phyloP scores from a whole-genome alignment of 345 rosid species.

The Geranium rotundifolium region DNA sequence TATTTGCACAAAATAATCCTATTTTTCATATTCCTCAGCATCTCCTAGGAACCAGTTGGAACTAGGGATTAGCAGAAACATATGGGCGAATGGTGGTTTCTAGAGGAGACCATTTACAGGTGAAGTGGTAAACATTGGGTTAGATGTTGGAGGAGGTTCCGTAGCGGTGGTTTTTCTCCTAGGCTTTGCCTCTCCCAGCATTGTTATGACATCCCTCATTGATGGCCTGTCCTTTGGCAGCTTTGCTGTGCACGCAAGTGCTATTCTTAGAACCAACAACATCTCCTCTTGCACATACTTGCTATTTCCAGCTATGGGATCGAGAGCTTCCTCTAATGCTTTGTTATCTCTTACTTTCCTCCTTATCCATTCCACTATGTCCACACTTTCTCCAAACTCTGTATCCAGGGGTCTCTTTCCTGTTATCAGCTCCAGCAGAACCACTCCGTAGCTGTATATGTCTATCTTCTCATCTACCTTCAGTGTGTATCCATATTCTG shows the following conservation, averaged over 20 bases:
- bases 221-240: slow-evolving; percentile 89
- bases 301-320: slow-evolving; percentile 61
- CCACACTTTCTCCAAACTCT: slow-evolving; percentile 53
- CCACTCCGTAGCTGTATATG: slow-evolving; percentile 82
- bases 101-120: slow-evolving; percentile 70
- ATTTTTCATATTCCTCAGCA: neutral
- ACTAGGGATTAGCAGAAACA: neutral
- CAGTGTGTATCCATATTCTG: slow-evolving; percentile 88
- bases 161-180: slow-evolving; percentile 61
- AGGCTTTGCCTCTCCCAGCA: slow-evolving; percentile 93
- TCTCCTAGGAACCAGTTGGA: neutral
- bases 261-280: slow-evolving; percentile 73
- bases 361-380: slow-evolving; percentile 67
- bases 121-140: slow-evolving; percentile 52
- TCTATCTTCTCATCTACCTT: slow-evolving; percentile 94
- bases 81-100: too few species aligned
- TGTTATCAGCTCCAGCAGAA: slow-evolving; percentile 67
- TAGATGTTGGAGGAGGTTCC: slow-evolving; percentile 13
- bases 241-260: slow-evolving; percentile 76
- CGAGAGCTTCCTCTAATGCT: slow-evolving; percentile 55
- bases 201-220: slow-evolving; percentile 76
- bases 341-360: slow-evolving; percentile 52
- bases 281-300: slow-evolving; percentile 89
- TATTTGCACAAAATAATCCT: neutral
- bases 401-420: slow-evolving; percentile 64